These are phyloP conservation scores for Brasenia schreberi DNA, from an alignment of 164 flowering plant genomes.

Conservation along the genomic window DNA sequence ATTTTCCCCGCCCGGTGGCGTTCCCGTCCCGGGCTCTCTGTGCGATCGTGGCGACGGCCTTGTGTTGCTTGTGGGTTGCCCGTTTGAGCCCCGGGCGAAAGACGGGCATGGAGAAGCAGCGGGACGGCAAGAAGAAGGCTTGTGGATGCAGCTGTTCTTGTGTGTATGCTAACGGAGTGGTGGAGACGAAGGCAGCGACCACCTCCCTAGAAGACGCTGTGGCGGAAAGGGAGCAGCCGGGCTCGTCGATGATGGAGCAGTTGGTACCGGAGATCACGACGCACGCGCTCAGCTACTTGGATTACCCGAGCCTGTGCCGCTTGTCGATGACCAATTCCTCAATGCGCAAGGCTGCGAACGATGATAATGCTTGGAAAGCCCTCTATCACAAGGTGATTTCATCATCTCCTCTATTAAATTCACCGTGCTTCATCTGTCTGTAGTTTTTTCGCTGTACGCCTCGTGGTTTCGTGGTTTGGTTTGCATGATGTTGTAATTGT, in stretches of 20 bases:
- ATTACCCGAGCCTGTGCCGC: conserved; percentile 84
- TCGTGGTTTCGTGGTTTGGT: too few relatives aligned
- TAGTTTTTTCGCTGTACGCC: too few relatives aligned
- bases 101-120: not conserved
- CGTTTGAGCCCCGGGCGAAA: conserved; percentile 7
- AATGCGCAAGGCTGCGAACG: conserved; percentile 95
- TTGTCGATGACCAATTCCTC: conserved; percentile 95
- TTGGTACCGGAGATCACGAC: conserved; percentile 96
- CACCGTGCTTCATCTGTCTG: not conserved
- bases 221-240: conserved; percentile 24
- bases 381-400: conserved; percentile 79
- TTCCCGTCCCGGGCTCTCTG: conserved; percentile 3
- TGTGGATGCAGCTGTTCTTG: conserved; percentile 22
- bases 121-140: conserved; percentile 6
- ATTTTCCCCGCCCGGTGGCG: not conserved
- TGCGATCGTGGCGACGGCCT: conserved; percentile 20
- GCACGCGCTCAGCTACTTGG: conserved; percentile 89
- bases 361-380: conserved; percentile 96
- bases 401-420: not conserved
- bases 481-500: too few relatives aligned
- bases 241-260: conserved; percentile 98
- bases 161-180: conserved; percentile 19
- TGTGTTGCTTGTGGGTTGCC: conserved; percentile 25
- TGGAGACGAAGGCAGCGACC: not conserved
- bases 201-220: conserved; percentile 13